phyloP scores from a whole-genome alignment of 2,329 filamentous ascomycete species.

The Trichoderma polysporum region DNA sequence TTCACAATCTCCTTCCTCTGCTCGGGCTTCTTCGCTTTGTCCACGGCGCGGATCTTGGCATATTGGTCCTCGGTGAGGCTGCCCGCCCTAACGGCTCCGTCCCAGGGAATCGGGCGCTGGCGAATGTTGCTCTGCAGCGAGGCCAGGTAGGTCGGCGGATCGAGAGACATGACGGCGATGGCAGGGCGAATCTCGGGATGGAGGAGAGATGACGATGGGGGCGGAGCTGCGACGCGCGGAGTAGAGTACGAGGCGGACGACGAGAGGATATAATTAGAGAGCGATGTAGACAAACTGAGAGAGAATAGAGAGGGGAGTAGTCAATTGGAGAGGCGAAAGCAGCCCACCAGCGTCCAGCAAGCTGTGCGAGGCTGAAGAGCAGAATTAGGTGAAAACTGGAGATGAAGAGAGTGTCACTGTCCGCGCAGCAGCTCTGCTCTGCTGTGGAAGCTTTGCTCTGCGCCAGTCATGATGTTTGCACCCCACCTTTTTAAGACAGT shows the following conservation, averaged over 20 bases:
- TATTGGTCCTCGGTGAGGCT: constrained; percentile 93
- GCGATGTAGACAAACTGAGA: not conserved
- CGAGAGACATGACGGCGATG: constrained; percentile 72
- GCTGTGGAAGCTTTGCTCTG: constrained; percentile 19
- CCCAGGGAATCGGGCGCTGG: constrained; percentile 93
- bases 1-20: constrained; percentile 82
- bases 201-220: constrained; percentile 25
- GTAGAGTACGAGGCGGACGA: constrained; percentile 1
- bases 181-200: constrained; percentile 19
- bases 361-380: constrained; percentile 19
- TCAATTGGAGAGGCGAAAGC: constrained; percentile 21
- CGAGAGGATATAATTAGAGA: not conserved
- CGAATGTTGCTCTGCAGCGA: constrained; percentile 97
- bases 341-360: constrained; percentile 13
- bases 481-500: constrained; percentile 15
- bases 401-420: constrained; percentile 21
- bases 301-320: constrained; percentile 6
- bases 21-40: constrained; percentile 86
- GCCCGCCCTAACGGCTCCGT: constrained; percentile 89
- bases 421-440: constrained; percentile 11
- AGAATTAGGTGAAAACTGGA: constrained; percentile 8
- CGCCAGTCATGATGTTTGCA: constrained; percentile 19
- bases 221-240: constrained; percentile 18
- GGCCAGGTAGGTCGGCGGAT: constrained; percentile 79
- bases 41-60: constrained; percentile 92